Percentiles rank a stretch among this genome's conserved stretches.
phyloP scores from a whole-genome alignment of 805 yeast genomes.

The Metschnikowia gelsemii region DNA sequence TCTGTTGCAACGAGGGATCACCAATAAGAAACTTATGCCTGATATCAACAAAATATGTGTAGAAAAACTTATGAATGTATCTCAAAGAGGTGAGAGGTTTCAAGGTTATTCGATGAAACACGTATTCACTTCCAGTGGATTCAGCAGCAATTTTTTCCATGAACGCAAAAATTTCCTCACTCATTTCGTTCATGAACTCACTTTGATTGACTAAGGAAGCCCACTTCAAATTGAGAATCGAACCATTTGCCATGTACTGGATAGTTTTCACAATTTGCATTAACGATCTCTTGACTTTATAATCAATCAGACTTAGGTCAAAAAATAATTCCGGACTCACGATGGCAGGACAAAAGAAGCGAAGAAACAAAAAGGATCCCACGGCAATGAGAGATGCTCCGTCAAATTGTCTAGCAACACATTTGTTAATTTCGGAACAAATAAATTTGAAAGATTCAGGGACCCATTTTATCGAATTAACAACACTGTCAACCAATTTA shows the following conservation, averaged over 20 bases:
- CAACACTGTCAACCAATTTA: conserved; percentile 58
- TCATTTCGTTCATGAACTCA: conserved; percentile 37
- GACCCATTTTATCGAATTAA: conserved; percentile 51
- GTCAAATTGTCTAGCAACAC: conserved; percentile 60
- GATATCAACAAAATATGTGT: conserved; percentile 34
- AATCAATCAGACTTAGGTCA: conserved; percentile 27
- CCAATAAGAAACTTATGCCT: conserved; percentile 29
- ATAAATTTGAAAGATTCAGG: conserved; percentile 74
- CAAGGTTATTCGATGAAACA: conserved; percentile 25
- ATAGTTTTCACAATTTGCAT: conserved; percentile 79
- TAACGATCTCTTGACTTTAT: conserved; percentile 58
- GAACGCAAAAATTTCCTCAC: conserved; percentile 30
- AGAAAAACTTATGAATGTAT: conserved; percentile 42
- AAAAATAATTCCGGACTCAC: conserved; percentile 75
- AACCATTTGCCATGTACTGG: conserved; percentile 84
- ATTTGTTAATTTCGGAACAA: conserved; percentile 60
- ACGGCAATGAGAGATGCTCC: conserved; percentile 65
- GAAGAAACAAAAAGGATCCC: conserved; percentile 81
- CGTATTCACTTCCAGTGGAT: conserved; percentile 20
- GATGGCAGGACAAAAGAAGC: conserved; percentile 85
- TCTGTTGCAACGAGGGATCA: conserved; percentile 19
- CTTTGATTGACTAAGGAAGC: conserved; percentile 47
- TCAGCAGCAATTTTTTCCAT: conserved; percentile 26
- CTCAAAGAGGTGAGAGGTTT: conserved; percentile 39
- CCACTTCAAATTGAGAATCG: conserved; percentile 64